Evolutionary conservation across 345 rosid species (phyloP).

Genomic region (Cochlearia excelsa): DNA sequence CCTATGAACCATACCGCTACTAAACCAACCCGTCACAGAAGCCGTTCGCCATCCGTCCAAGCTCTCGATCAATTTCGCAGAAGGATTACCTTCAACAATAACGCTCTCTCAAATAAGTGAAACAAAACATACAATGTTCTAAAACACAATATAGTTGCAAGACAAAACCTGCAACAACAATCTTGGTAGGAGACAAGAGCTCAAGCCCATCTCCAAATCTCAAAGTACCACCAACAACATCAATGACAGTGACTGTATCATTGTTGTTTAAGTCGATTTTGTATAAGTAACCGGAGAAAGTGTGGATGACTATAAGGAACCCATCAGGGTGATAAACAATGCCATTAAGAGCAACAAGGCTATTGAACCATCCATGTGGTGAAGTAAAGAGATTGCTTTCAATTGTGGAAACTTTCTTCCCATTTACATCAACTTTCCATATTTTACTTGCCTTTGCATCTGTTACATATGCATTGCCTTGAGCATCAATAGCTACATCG

Average conservation of each 20-base stretch:
- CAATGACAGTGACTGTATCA: constrained; percentile 46
- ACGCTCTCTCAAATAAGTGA: background rate
- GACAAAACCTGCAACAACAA: constrained; percentile 61
- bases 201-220: constrained; percentile 73
- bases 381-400: constrained; percentile 56
- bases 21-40: constrained; percentile 53
- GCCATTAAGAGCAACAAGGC: constrained; percentile 67
- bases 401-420: constrained; percentile 53
- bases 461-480: constrained; percentile 75
- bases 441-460: constrained; percentile 63
- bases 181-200: constrained; percentile 58
- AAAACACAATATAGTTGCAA: background rate
- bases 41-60: constrained; percentile 83
- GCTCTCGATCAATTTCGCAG: constrained; percentile 73
- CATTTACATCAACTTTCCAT: constrained; percentile 67
- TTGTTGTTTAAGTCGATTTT: constrained; percentile 54
- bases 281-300: constrained; percentile 54
- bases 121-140: background rate
- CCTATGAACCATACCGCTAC: constrained; percentile 63
- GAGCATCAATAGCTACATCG: constrained; percentile 68
- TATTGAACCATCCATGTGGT: constrained; percentile 67
- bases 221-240: constrained; percentile 54
- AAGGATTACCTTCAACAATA: constrained; percentile 47
- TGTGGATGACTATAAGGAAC: constrained; percentile 70
- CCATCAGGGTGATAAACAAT: constrained; percentile 84